phyloP scores from a whole-genome alignment of 768 basidiomycete species.

The Tylopilus sp. region DNA sequence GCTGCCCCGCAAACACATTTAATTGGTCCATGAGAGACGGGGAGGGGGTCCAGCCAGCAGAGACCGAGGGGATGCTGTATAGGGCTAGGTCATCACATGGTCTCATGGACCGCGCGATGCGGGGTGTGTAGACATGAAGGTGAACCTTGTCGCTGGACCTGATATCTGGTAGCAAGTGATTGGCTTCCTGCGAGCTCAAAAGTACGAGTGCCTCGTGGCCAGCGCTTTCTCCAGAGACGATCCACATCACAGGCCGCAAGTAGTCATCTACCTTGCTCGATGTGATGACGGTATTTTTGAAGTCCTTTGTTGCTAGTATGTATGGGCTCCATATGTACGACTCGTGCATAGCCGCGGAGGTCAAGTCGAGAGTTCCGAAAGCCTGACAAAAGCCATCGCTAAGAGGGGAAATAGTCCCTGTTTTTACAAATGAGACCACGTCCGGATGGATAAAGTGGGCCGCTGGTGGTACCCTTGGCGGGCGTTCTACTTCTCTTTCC shows the following conservation, averaged over 20 bases:
- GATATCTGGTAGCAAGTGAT: not conserved
- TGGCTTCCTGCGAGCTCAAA: not conserved
- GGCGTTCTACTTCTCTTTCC: not conserved
- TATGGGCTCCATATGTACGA: not conserved
- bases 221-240: not conserved
- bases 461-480: not conserved
- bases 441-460: not conserved
- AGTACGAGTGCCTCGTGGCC: not conserved
- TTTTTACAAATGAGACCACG: not conserved
- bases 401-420: not conserved
- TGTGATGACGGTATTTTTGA: not conserved
- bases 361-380: not conserved
- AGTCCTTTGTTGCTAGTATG: not conserved
- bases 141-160: not conserved
- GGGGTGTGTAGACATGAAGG: not conserved
- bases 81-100: not conserved
- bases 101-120: not conserved
- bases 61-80: not conserved
- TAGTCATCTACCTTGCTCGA: not conserved
- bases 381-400: not conserved
- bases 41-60: not conserved
- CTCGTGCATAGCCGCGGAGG: not conserved
- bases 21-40: not conserved
- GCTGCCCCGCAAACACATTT: constrained; percentile 28
- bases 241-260: not conserved